phyloP scores from a whole-genome alignment of 2,329 filamentous ascomycete species.

The Colletotrichum godetiae region DNA sequence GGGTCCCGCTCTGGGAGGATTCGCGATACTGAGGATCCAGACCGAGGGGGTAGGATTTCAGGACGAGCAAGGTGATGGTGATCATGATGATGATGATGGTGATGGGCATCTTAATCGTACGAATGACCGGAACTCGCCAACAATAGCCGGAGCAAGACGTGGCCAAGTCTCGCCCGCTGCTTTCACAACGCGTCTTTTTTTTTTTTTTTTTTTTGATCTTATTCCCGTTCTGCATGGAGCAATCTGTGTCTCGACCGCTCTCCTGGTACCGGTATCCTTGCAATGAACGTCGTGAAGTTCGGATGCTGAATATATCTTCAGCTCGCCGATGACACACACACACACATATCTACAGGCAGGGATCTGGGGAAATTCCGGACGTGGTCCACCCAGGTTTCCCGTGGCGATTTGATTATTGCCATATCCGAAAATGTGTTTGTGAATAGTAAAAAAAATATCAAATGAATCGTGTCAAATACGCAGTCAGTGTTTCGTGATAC shows the following conservation, averaged over 20 bases:
- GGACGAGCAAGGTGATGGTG: neutral
- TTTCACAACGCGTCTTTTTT: neutral
- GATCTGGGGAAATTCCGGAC: neutral
- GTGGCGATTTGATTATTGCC: neutral
- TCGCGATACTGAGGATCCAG: neutral
- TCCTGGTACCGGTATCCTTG: neutral
- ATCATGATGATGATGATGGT: neutral
- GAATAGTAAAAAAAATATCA: neutral
- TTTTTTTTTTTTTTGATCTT: neutral
- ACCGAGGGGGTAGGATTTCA: neutral
- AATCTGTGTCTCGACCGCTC: neutral
- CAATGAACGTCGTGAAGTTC: neutral
- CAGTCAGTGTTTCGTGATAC: neutral
- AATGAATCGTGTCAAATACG: neutral
- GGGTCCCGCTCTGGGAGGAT: neutral
- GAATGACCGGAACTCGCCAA: too few species aligned
- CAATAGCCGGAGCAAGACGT: too few species aligned
- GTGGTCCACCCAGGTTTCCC: neutral
- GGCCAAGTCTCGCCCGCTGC: neutral
- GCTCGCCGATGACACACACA: neutral
- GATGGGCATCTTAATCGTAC: neutral
- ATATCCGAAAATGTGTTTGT: neutral
- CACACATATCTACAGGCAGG: neutral
- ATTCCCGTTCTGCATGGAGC: neutral
- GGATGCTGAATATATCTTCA: neutral